phyloP scores from a whole-genome alignment of 371 early-diverging fungal species.

The Lichtheimia corymbifera region DNA sequence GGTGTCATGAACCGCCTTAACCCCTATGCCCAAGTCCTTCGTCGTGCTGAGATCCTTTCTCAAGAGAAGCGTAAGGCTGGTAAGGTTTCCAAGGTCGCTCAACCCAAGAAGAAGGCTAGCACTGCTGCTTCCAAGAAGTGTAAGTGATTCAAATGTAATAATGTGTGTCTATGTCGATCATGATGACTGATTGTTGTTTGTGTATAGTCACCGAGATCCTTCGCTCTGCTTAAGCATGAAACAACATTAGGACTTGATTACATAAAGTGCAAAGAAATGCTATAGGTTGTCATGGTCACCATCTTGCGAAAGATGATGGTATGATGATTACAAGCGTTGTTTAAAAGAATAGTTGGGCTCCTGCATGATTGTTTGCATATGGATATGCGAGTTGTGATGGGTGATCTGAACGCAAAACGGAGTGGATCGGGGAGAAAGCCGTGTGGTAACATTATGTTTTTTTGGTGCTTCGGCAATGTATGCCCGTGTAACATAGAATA shows the following conservation, averaged over 20 bases:
- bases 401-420: constrained; percentile 4
- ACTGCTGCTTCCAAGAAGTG: constrained; percentile 58
- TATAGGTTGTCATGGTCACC: neutral
- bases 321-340: neutral
- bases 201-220: constrained; percentile 55
- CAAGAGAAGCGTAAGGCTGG: constrained; percentile 63
- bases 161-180: neutral
- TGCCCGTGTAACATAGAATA: constrained; percentile 68
- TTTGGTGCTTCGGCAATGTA: constrained; percentile 67
- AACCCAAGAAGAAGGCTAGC: constrained; percentile 35
- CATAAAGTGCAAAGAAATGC: constrained; percentile 1
- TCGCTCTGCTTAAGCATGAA: constrained; percentile 57
- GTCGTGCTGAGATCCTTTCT: constrained; percentile 81
- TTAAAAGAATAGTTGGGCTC: neutral
- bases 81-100: constrained; percentile 67
- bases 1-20: constrained; percentile 93
- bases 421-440: neutral
- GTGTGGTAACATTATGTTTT: neutral
- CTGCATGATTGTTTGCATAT: neutral
- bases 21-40: constrained; percentile 93
- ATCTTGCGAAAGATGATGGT: no score
- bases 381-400: neutral
- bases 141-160: neutral
- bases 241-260: neutral
- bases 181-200: neutral